Conservation (phyloP, 1,284 basidiomycete species). For the Leccinum insolens region DNA sequence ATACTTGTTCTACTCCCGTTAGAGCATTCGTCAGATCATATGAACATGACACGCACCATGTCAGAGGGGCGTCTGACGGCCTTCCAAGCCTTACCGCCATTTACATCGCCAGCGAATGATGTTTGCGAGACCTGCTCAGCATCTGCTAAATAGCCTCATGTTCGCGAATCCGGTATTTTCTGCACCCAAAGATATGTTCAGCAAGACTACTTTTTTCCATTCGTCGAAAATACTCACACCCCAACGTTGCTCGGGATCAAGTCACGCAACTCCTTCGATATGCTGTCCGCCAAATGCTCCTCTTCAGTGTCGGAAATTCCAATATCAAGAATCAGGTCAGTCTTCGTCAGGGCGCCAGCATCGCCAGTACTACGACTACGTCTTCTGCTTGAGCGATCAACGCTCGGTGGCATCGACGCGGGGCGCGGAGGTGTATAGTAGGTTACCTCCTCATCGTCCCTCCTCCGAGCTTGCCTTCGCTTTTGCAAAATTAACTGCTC, state of each 20-base stretch:
- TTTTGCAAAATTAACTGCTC: constrained; percentile 77
- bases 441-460: constrained; percentile 51
- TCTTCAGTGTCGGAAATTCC: constrained; percentile 45
- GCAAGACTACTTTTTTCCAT: neutral
- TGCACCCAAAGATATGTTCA: constrained; percentile 25
- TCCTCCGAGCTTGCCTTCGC: constrained; percentile 61
- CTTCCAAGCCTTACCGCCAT: constrained; percentile 86
- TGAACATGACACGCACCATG: constrained; percentile 63
- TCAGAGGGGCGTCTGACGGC: constrained; percentile 88
- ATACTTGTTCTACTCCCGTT: constrained; percentile 77
- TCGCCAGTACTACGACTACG: constrained; percentile 78
- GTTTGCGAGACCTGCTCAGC: constrained; percentile 69
- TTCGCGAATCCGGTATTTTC: constrained; percentile 68
- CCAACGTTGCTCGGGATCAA: constrained; percentile 48
- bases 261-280: constrained; percentile 67
- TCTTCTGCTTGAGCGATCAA: constrained; percentile 56
- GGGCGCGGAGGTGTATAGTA: constrained; percentile 36
- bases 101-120: constrained; percentile 75
- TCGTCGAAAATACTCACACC: constrained; percentile 44
- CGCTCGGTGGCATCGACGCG: constrained; percentile 32
- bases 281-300: constrained; percentile 62
- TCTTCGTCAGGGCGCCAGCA: constrained; percentile 46
- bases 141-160: constrained; percentile 77
- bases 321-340: constrained; percentile 45
- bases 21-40: constrained; percentile 1